phyloP scores from a whole-genome alignment of 345 rosid species.

The Dipteronia sinensis region DNA sequence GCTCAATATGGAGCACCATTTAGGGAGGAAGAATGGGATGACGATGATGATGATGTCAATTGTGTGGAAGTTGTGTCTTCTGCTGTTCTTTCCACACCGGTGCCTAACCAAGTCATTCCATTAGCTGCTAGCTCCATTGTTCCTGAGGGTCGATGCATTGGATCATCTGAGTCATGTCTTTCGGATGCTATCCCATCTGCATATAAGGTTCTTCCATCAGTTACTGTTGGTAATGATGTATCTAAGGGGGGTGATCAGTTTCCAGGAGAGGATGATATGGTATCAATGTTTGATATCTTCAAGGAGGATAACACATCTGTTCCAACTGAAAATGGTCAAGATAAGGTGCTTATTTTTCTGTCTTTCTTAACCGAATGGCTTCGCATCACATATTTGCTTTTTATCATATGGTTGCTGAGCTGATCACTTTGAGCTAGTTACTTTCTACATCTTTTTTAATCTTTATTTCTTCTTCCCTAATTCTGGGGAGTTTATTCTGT shows the following conservation, averaged over 20 bases:
- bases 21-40: conserved; percentile 75
- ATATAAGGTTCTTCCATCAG: conserved; percentile 18
- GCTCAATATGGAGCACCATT: conserved; percentile 83
- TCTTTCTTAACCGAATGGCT: too few relatives aligned
- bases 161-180: conserved; percentile 31
- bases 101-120: conserved; percentile 21
- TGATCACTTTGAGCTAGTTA: neutral
- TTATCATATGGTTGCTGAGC: neutral
- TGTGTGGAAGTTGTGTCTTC: conserved; percentile 12
- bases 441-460: neutral
- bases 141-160: conserved; percentile 18
- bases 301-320: conserved; percentile 19
- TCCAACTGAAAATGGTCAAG: conserved; percentile 10
- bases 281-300: conserved; percentile 35
- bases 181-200: conserved; percentile 25
- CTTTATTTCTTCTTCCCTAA: neutral
- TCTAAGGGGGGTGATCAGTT: conserved; percentile 13
- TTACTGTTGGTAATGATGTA: conserved; percentile 6
- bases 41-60: conserved; percentile 41
- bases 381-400: neutral
- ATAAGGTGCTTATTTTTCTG: conserved; percentile 23
- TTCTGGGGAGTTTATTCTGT: neutral
- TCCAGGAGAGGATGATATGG: conserved; percentile 25
- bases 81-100: neutral
- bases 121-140: conserved; percentile 14